Conservation (phyloP, 2,329 filamentous ascomycete species). For the Neospermospora avenae region DNA sequence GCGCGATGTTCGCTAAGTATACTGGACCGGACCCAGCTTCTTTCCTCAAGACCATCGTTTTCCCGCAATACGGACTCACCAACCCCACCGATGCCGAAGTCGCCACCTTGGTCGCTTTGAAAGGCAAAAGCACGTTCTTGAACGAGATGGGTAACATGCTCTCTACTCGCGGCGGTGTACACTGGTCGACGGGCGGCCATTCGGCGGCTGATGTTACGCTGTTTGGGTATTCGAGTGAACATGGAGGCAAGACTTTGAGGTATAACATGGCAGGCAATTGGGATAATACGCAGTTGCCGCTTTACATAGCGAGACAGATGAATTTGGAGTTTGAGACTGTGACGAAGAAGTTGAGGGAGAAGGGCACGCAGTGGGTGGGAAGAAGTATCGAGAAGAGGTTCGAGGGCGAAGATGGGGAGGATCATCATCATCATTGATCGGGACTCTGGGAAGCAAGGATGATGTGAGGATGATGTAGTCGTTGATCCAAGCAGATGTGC, state of each 20-base stretch:
- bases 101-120: neutral
- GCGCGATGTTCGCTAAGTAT: neutral
- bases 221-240: neutral
- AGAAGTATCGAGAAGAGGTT: constrained; percentile 3
- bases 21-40: neutral
- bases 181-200: neutral
- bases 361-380: constrained; percentile 5
- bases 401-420: neutral
- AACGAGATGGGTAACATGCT: constrained; percentile 4
- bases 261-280: constrained; percentile 8
- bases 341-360: neutral
- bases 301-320: constrained; percentile 4
- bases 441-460: too few relatives aligned
- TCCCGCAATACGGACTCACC: constrained; percentile 1
- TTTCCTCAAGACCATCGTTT: neutral
- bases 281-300: constrained; percentile 7
- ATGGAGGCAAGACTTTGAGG: neutral
- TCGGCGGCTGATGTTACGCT: constrained; percentile 2
- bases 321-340: neutral
- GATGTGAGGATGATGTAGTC: too few relatives aligned
- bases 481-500: too few relatives aligned
- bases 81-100: constrained; percentile 4
- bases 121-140: neutral
- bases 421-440: constrained; percentile 1
- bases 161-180: neutral